Percentiles rank a stretch among this genome's conserved stretches.
phyloP scores from a whole-genome alignment of 495 filamentous ascomycete genomes.

The Aspergillus diversus region DNA sequence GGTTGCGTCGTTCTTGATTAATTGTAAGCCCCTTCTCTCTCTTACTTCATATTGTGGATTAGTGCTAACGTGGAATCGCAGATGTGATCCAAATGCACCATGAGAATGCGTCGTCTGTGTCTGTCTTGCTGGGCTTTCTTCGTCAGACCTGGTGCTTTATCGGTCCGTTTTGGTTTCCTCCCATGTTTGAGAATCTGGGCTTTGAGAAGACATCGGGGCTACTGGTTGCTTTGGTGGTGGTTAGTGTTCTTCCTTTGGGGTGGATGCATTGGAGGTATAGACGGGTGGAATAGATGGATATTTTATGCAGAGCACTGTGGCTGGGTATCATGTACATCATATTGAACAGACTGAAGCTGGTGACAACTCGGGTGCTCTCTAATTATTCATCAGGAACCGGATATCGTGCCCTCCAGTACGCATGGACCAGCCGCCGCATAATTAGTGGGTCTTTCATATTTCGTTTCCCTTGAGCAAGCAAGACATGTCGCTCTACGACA shows the following conservation, averaged over 20 bases:
- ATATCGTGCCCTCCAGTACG: too few species aligned
- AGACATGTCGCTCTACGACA: too few species aligned
- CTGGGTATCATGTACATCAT: too few species aligned
- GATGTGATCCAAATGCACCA: conserved; percentile 28
- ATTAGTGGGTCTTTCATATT: too few species aligned
- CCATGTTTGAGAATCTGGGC: conserved; percentile 12
- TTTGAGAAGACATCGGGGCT: background rate
- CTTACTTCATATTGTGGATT: background rate
- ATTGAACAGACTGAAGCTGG: too few species aligned
- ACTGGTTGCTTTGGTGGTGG: background rate
- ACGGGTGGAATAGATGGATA: too few species aligned
- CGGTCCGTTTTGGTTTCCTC: conserved; percentile 54
- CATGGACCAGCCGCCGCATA: too few species aligned
- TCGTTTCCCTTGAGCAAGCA: too few species aligned
- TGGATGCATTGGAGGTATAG: background rate
- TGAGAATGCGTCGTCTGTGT: conserved; percentile 51
- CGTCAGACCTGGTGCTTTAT: conserved; percentile 60
- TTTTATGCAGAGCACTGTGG: too few species aligned
- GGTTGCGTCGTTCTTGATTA: conserved; percentile 58
- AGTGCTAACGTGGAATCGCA: background rate
- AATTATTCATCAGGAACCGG: too few species aligned
- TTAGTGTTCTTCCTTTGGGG: background rate
- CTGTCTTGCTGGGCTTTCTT: conserved; percentile 58
- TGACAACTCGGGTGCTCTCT: too few species aligned
- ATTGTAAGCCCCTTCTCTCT: conserved; percentile 55